phyloP scores from a whole-genome alignment of 768 basidiomycete species.

The Kondoa subrosea region DNA sequence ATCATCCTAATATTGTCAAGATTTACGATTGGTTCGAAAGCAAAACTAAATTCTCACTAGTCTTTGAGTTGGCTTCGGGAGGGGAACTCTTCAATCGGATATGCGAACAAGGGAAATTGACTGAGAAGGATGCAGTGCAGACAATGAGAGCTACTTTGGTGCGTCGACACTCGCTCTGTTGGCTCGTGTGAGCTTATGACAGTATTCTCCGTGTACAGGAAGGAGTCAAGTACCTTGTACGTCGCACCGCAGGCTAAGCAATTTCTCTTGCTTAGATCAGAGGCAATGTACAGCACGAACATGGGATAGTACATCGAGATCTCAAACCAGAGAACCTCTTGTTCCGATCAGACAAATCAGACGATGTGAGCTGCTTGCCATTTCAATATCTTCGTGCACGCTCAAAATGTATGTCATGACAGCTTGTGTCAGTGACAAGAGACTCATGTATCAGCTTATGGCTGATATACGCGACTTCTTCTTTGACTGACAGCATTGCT shows the following conservation, averaged over 20 bases:
- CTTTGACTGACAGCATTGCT: constrained; percentile 7
- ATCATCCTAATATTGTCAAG: constrained; percentile 85
- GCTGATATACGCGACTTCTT: constrained; percentile 30
- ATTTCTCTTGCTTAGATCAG: no score
- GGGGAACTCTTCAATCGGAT: constrained; percentile 91
- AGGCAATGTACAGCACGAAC: constrained; percentile 67
- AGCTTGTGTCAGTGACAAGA: no score
- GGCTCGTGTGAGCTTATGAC: neutral
- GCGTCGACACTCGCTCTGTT: neutral
- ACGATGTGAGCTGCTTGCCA: constrained; percentile 2
- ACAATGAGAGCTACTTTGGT: constrained; percentile 38
- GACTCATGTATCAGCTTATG: no score
- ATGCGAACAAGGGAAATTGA: constrained; percentile 68
- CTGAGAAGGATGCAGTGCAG: constrained; percentile 69
- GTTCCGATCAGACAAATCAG: constrained; percentile 13
- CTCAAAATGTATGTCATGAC: no score
- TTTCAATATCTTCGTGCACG: neutral
- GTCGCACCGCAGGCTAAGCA: no score
- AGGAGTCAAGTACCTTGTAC: neutral
- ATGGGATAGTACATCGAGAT: constrained; percentile 91
- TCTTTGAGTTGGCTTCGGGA: constrained; percentile 35
- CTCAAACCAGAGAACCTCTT: constrained; percentile 98
- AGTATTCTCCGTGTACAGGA: neutral
- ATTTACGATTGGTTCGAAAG: constrained; percentile 96
- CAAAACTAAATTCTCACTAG: constrained; percentile 78